Evolutionary conservation across 805 yeast species (phyloP), one percentile per base, ranked within the genome.

Genomic region (Scheffersomyces stipitis): DNA sequence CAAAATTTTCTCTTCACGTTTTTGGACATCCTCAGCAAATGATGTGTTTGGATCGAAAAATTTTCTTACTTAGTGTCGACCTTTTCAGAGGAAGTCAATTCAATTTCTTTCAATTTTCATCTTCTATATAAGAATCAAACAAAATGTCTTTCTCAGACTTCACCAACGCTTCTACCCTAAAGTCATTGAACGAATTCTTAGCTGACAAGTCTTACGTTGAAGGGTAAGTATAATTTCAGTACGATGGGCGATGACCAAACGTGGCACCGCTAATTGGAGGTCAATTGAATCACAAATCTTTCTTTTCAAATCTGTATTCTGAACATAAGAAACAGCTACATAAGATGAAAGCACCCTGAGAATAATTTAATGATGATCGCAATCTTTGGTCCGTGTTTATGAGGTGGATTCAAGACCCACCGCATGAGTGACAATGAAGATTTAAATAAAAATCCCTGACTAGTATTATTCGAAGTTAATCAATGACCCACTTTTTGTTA

Each of bases 391-490:
- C 95, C 95, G 90, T 86, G 95, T 86, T 86, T 83, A 83, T 80
- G 95, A 87, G 86, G 89, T 82, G 95, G 87, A 73, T 70, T 82
- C 78, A 85, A 85, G 91, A 83, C 95, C 95, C 90, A 83, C 86
- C 81, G 81, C 57, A 82, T 87, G 95, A 86, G 90, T 85, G 86
- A 80, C 81, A 83, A 69, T 72, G 59, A 49, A 57, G 61, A 54
- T 56, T 54, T 48, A 50, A 56, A 56, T 56, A 44, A 48, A 20
- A 40, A 38, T 38, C 35, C 37, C 54, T 49, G 54, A 49, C 15
- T 31, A 33, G 18, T 38, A 31, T 13, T 28, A 23, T 28, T 28
- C n/a, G 13, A 22, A 26, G 18, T 28, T 33, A 27, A 36, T 26
- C 26, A 35, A 30, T 35, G 15, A 18, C 33, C 26, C 18, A 56